Conservation (phyloP, 257 asterid species). For the Scutellaria minor region DNA sequence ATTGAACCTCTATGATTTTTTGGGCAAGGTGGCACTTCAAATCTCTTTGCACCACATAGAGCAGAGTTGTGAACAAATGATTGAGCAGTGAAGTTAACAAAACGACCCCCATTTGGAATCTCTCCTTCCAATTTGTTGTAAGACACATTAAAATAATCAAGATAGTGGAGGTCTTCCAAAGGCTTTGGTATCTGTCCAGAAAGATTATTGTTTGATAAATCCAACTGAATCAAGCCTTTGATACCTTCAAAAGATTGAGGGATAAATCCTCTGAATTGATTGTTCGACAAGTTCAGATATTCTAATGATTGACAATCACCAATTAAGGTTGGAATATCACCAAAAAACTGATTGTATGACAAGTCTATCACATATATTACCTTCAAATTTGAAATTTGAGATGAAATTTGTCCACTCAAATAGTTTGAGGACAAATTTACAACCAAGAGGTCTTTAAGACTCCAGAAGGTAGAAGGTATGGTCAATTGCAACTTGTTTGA, state of each 20-base stretch:
- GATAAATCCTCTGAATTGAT: background rate
- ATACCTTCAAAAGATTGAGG: background rate
- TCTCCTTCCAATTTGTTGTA: background rate
- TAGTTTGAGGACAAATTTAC: background rate
- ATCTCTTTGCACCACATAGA: background rate
- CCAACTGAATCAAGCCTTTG: background rate
- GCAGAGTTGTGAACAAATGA: slow-evolving; percentile 19
- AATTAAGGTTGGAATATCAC: background rate
- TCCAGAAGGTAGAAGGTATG: background rate
- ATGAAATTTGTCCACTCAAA: slow-evolving; percentile 4
- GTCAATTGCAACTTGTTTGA: background rate
- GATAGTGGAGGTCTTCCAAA: background rate
- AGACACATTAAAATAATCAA: background rate
- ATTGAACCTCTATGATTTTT: background rate
- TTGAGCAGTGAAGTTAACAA: slow-evolving; percentile 17
- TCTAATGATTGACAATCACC: background rate
- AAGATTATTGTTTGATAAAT: slow-evolving; percentile 8
- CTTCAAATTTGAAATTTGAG: background rate
- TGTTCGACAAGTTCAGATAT: background rate
- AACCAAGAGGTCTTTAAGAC: background rate
- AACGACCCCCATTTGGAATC: slow-evolving; percentile 2
- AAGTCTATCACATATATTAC: background rate
- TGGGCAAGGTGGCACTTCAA: background rate
- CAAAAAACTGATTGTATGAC: background rate
- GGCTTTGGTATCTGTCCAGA: slow-evolving; percentile 13